phyloP scores from a whole-genome alignment of 352 stramenopile species.

The Vaucheria bursata region DNA sequence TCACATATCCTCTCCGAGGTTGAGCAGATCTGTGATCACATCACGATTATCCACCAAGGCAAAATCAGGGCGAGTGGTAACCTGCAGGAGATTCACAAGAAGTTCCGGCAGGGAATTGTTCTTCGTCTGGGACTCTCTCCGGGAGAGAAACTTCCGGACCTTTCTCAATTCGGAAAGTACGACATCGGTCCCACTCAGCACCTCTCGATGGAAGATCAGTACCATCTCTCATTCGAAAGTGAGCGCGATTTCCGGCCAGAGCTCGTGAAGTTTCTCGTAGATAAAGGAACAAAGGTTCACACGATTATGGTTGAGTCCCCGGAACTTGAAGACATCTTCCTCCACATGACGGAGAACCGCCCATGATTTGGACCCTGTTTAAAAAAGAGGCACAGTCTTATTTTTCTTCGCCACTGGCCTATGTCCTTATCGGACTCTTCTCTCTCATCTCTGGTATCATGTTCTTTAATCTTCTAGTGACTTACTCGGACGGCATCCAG shows the following conservation, averaged over 20 bases:
- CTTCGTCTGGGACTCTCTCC: neutral
- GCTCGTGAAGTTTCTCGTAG: too few relatives aligned
- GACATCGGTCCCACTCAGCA: too few relatives aligned
- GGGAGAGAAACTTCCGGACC: neutral
- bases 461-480: neutral
- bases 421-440: neutral
- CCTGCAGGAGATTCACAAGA: conserved; percentile 51
- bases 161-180: too few relatives aligned
- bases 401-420: neutral
- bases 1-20: conserved; percentile 92
- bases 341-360: neutral
- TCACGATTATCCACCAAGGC: conserved; percentile 80
- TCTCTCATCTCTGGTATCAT: neutral
- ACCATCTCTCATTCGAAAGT: too few relatives aligned
- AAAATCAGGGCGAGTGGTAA: conserved; percentile 55
- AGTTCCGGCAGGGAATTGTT: neutral
- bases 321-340: neutral
- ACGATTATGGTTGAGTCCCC: neutral
- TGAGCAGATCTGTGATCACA: conserved; percentile 80
- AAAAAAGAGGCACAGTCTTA: neutral
- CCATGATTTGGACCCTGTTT: neutral
- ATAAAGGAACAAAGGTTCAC: too few relatives aligned
- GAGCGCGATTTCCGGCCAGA: too few relatives aligned
- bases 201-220: too few relatives aligned
- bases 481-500: neutral